Evolutionary conservation across 139 green algal genomes (phyloP).

Genomic region (Coelastrella sp.): DNA sequence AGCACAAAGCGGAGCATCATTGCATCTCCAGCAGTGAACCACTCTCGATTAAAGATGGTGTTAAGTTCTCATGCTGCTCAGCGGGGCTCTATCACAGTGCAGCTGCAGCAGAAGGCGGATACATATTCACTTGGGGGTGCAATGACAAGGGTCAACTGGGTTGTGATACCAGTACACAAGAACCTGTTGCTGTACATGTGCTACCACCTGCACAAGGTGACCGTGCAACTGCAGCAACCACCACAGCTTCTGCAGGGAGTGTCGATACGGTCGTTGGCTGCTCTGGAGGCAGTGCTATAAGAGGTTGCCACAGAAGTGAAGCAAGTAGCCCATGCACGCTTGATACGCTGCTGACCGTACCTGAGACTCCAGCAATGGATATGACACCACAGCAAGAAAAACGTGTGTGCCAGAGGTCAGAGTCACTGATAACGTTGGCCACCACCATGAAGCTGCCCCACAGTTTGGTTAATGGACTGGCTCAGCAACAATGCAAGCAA

Average conservation of each 20-base stretch:
- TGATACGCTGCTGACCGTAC: too few species aligned
- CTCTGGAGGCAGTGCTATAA: too few species aligned
- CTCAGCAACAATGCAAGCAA: neutral
- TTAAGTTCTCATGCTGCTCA: slow-evolving; percentile 18
- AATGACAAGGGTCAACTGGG: slow-evolving; percentile 22
- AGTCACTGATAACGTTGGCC: neutral
- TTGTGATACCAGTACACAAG: neutral
- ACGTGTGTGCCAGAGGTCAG: neutral
- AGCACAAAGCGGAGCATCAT: too few species aligned
- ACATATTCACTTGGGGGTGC: slow-evolving; percentile 21
- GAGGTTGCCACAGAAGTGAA: too few species aligned
- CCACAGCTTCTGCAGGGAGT: too few species aligned
- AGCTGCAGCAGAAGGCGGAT: slow-evolving; percentile 3
- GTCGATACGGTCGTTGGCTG: too few species aligned
- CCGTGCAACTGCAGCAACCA: neutral
- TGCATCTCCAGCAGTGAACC: neutral
- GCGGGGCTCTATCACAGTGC: slow-evolving; percentile 27
- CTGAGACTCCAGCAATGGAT: too few species aligned
- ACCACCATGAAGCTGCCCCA: slow-evolving; percentile 16
- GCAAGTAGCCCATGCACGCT: too few species aligned
- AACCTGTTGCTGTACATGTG: neutral
- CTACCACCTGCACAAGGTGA: neutral
- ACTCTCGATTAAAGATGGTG: slow-evolving; percentile 8
- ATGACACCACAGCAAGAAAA: neutral
- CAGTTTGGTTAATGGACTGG: neutral